Conservation (phyloP, 441 rosid species). For the Lepidium campestre region DNA sequence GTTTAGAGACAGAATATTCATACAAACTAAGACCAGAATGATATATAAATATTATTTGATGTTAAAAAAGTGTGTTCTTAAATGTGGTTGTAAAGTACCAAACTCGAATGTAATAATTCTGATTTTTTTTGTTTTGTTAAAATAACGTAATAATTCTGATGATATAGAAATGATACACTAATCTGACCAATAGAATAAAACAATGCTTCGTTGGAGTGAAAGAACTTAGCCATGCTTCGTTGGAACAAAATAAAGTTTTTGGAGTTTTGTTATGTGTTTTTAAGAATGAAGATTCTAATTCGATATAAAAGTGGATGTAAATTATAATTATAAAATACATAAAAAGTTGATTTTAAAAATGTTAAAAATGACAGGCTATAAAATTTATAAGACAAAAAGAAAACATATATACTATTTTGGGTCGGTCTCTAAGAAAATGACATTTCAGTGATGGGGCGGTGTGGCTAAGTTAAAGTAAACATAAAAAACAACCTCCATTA, state of each 20-base stretch:
- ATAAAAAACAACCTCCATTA: conserved; percentile 5
- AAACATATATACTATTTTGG: not conserved
- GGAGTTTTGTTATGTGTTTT: not conserved
- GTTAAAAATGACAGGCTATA: not conserved
- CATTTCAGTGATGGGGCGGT: conserved; percentile 31
- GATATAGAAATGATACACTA: not conserved
- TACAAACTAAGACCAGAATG: too few relatives aligned
- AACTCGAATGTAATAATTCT: not conserved
- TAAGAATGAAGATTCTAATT: not conserved
- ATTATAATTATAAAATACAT: not conserved
- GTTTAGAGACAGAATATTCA: too few relatives aligned
- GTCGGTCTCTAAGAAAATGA: conserved; percentile 28
- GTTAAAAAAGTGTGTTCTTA: too few relatives aligned
- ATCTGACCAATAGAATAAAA: not conserved
- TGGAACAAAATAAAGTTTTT: not conserved
- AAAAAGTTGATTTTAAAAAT: not conserved
- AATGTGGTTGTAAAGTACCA: not conserved
- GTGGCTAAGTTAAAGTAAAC: conserved; percentile 27
- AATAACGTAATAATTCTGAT: not conserved
- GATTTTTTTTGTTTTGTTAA: too few relatives aligned
- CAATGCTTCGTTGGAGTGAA: not conserved
- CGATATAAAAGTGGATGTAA: not conserved
- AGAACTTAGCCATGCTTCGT: not conserved
- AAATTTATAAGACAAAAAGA: conserved; percentile 11
- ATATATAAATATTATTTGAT: too few relatives aligned